phyloP scores from a whole-genome alignment of 257 asterid species.

The Cynanchum wilfordii region DNA sequence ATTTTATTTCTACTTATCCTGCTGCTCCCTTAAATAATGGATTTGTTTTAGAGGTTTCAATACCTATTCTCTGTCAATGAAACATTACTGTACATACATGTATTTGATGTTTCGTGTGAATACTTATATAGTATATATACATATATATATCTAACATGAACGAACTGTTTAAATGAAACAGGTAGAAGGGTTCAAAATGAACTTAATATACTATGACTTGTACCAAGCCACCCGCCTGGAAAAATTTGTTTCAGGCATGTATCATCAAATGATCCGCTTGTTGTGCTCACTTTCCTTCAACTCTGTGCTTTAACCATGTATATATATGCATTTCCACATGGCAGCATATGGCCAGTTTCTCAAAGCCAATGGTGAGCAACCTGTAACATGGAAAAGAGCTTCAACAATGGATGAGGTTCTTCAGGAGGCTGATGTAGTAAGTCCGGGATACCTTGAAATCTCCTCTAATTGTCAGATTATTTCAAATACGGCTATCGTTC shows the following conservation, averaged over 20 bases:
- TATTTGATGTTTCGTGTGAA: not conserved
- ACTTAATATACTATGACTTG: constrained; percentile 88
- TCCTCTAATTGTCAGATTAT: not conserved
- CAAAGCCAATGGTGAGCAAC: constrained; percentile 84
- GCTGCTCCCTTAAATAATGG: not conserved
- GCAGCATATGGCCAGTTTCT: constrained; percentile 93
- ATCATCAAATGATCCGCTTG: not conserved
- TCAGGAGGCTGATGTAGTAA: constrained; percentile 79
- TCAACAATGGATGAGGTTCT: constrained; percentile 91
- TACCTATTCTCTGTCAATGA: not conserved
- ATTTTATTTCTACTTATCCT: constrained; percentile 13
- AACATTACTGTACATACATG: not conserved
- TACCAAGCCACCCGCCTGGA: constrained; percentile 96
- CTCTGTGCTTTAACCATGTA: not conserved
- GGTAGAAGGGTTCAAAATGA: constrained; percentile 99
- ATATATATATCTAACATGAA: constrained; percentile 1
- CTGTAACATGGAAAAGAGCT: constrained; percentile 93
- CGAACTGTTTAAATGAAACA: constrained; percentile 22
- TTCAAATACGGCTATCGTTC: no score
- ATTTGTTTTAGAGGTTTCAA: not conserved
- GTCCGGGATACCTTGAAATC: not conserved
- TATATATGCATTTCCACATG: constrained; percentile 4
- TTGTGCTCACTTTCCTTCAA: constrained; percentile 2
- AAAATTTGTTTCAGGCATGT: constrained; percentile 81
- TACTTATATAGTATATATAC: not conserved